Evolutionary conservation across 257 asterid genomes (phyloP).

Genomic region (Nemophila menziesii): DNA sequence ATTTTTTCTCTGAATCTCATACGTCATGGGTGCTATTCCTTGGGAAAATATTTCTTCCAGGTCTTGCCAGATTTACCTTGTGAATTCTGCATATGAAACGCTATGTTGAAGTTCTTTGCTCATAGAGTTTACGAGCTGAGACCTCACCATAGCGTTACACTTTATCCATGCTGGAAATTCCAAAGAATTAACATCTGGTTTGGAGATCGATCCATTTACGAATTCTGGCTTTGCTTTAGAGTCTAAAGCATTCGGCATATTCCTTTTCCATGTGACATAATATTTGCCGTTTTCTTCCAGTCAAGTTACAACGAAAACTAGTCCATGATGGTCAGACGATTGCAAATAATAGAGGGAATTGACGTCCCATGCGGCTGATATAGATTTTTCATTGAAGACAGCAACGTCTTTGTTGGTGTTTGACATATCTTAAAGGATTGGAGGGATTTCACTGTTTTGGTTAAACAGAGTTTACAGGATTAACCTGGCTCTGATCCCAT

Average conservation of each 20-base stretch:
- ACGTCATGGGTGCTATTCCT: not conserved
- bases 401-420: too few species aligned
- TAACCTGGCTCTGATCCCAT: too few species aligned
- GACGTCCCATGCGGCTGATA: too few species aligned
- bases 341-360: too few species aligned
- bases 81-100: not conserved
- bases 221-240: conserved; percentile 1
- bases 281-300: not conserved
- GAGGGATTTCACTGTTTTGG: too few species aligned
- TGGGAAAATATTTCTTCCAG: not conserved
- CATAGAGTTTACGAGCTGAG: not conserved
- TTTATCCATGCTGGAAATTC: not conserved
- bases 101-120: conserved; percentile 3
- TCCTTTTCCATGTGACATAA: not conserved
- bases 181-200: not conserved
- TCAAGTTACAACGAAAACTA: not conserved
- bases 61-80: not conserved
- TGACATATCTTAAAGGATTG: too few species aligned
- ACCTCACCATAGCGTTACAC: not conserved
- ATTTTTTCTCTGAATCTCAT: not conserved
- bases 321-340: too few species aligned
- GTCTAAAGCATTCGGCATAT: not conserved
- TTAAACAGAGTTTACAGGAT: too few species aligned
- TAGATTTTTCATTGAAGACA: too few species aligned
- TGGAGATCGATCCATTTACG: not conserved